Base-by-base conservation (phyloP, 495 filamentous ascomycete species). In the Aspergillus nanangensis region DNA sequence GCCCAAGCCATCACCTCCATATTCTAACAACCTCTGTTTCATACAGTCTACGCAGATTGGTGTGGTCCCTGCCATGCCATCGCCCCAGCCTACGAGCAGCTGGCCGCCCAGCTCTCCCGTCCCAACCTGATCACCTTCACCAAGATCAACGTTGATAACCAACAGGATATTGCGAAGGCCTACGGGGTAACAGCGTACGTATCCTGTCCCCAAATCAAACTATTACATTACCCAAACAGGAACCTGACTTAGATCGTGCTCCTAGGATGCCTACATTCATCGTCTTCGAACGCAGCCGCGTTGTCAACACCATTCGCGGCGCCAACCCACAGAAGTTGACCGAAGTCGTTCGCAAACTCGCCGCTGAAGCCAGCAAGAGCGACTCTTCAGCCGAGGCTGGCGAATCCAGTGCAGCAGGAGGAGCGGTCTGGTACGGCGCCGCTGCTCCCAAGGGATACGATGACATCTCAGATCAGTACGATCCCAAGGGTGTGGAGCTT, bases 1-100 rank as follows among this genome's bases (percentile, higher is more conserved):
- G 34, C 31, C 41, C 29, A 13, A n/a, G n/a, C n/a, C n/a, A n/a
- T n/a, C n/a, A n/a, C 2, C 34, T 8, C 20, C 8, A 18, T 13
- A 10, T 17, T 39, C 46, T 41, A 29, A 48, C 51, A 53, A 41
- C 60, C 52, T 60, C 44, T 44, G 51, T 33, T 22, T 27, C 24
- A 19, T 50, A 27, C 56, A 95, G 90, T 96, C 74, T 88, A 89
- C 63, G 87, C 90, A 56, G 80, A 86, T 55, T 93, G 86, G 87
- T 92, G 87, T 63, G 83, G 74, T 21, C 87, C 91, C 56, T 95
- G 87, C 78, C 88, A 90, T 53, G 70, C 78, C 45, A 88, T 95
- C 47, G 84, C 84, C n/a, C 88, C 90, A 8, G 60, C 87, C 42
- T 96, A 88, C 67, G 86, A 92, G 53, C 78, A 86, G 66, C 77